Evolutionary conservation across 345 rosid genomes (phyloP), one percentile per base, ranked within the genome.

Genomic region (Salix brachista): DNA sequence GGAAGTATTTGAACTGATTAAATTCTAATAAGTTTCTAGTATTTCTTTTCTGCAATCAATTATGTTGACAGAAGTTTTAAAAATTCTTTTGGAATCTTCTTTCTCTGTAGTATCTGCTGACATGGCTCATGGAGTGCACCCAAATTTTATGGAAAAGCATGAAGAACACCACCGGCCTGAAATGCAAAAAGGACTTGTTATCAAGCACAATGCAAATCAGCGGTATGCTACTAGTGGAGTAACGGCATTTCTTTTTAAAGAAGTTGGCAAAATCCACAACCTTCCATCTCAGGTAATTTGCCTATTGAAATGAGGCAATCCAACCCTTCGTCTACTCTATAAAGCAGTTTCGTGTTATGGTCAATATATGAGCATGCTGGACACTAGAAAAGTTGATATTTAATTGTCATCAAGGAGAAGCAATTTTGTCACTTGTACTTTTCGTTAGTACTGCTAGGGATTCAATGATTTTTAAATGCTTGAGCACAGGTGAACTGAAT

Each of bases 41-140:
- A 13, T 3, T 8, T 56, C 62, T 56, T 56, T n/a, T 56, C 62
- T 50, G 23, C 8, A 18, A 71, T 71, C 54, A 28, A 44, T 23
- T 71, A 17, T 19, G 34, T 8, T 52, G 58, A 71, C 60, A 44
- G 3, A 23, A 58, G 0, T 12, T 1, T 60, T 37, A 4, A 72
- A 34, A 23, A 37, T 41, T 42, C 6, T 37, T 67, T 23, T 28
- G 52, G 34, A 68, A 75, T 37, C 39, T 16, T 37, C 25, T 75
- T 64, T 78, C 37, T 75, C 16, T 84, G 64, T 74, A 93, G 98
- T 91, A 71, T 93, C 99, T 18, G 96, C 97, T 26, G 98, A 93
- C 84, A 96, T 96, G 99, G 99, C 99, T 78, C 99, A 92, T 79
- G 99, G 97, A 39, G 91, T 91, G 69, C 97, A 96, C 84, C 98